Evolutionary conservation across 495 filamentous ascomycete genomes (phyloP).

Genomic region (Aspergillus sclerotiicarbonarius): DNA sequence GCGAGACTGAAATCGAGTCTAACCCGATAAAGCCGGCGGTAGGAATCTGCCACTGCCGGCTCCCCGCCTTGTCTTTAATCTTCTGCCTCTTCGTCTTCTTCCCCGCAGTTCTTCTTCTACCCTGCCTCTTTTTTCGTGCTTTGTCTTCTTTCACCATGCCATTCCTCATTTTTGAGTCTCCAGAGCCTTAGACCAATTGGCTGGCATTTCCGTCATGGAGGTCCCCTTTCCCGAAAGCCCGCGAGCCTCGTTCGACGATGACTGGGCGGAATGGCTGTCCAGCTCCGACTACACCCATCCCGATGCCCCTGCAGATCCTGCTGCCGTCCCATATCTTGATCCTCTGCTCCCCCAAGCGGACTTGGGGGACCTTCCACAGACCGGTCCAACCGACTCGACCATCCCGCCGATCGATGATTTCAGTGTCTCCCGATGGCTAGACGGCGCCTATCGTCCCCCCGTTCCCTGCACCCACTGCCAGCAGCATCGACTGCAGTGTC

Average conservation of each 20-base stretch:
- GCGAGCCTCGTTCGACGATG: background rate
- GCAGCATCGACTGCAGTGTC: slow-evolving; percentile 41
- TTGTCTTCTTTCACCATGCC: background rate
- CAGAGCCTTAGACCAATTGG: background rate
- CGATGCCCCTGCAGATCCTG: background rate
- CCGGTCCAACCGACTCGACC: background rate
- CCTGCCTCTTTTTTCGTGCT: background rate
- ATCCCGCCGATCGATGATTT: slow-evolving; percentile 10
- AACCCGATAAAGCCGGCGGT: background rate
- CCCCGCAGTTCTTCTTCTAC: background rate
- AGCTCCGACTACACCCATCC: background rate
- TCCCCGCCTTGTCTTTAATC: background rate
- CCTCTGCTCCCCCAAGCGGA: background rate
- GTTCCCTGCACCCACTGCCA: slow-evolving; percentile 44
- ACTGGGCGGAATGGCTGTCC: background rate
- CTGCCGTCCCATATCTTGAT: background rate
- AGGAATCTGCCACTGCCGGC: background rate
- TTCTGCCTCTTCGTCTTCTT: background rate
- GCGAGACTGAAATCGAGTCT: background rate
- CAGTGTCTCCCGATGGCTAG: slow-evolving; percentile 40
- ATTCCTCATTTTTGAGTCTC: background rate
- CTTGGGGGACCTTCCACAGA: background rate
- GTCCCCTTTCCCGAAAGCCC: background rate
- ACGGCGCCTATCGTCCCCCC: slow-evolving; percentile 42
- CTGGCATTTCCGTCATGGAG: background rate